Conservation (phyloP, 1,284 basidiomycete species). For the Uromyces viciae-fabae region DNA sequence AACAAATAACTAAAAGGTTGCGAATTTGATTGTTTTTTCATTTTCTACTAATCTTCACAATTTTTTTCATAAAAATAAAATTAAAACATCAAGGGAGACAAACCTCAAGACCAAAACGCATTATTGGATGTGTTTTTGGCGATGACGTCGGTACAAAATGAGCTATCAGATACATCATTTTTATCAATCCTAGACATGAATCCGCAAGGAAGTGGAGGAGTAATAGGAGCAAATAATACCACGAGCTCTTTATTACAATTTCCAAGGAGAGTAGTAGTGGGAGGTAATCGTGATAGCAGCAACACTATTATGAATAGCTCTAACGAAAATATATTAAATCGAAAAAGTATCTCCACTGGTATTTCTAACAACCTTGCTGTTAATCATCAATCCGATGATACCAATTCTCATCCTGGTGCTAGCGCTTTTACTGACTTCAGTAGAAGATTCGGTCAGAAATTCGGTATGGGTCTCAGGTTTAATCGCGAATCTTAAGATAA, state of each 20-base stretch:
- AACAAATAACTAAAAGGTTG: neutral
- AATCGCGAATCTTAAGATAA: slow-evolving; percentile 30
- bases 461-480: slow-evolving; percentile 49
- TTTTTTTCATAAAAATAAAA: neutral
- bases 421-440: slow-evolving; percentile 48
- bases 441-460: slow-evolving; percentile 49
- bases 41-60: neutral
- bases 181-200: slow-evolving; percentile 91
- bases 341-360: too few species aligned
- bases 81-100: slow-evolving; percentile 62
- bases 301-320: too few species aligned
- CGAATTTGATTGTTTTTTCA: neutral
- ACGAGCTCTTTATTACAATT: slow-evolving; percentile 47
- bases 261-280: slow-evolving; percentile 47
- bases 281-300: too few species aligned
- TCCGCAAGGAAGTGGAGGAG: slow-evolving; percentile 55
- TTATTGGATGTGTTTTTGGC: slow-evolving; percentile 86
- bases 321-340: too few species aligned
- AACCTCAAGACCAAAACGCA: slow-evolving; percentile 76
- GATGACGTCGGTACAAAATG: slow-evolving; percentile 79
- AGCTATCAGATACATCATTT: slow-evolving; percentile 82
- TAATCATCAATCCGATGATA: too few species aligned
- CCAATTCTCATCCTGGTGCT: neutral
- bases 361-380: slow-evolving; percentile 1
- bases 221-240: neutral